phyloP scores from a whole-genome alignment of 2,329 filamentous ascomycete species.

The Claviceps lovelessii region DNA sequence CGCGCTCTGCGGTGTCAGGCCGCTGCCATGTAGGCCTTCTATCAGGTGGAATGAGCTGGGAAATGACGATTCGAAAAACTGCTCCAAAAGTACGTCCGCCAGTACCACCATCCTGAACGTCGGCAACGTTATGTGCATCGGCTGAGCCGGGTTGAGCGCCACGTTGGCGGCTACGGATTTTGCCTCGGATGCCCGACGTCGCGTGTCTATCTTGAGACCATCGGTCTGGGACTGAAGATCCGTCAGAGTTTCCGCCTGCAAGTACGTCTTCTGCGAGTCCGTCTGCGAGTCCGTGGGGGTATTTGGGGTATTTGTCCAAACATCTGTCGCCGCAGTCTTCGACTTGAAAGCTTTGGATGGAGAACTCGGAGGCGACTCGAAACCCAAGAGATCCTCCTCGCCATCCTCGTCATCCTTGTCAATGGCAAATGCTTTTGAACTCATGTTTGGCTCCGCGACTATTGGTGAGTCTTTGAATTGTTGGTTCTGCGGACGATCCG shows the following conservation, averaged over 20 bases:
- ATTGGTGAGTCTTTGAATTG: constrained; percentile 10
- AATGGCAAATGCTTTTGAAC: constrained; percentile 49
- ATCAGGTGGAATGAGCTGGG: constrained; percentile 83
- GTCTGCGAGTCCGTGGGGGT: background rate
- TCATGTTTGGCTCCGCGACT: constrained; percentile 12
- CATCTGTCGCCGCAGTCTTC: constrained; percentile 25
- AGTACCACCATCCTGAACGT: constrained; percentile 98
- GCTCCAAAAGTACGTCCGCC: constrained; percentile 85
- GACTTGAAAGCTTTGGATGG: constrained; percentile 29
- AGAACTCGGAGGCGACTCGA: constrained; percentile 31
- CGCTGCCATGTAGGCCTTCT: constrained; percentile 36
- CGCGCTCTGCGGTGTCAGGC: constrained; percentile 27
- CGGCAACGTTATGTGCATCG: constrained; percentile 86
- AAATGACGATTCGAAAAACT: constrained; percentile 95
- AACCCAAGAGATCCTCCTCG: constrained; percentile 43
- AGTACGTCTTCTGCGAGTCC: background rate
- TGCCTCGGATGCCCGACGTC: constrained; percentile 41
- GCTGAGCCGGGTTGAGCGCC: constrained; percentile 82
- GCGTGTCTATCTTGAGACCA: constrained; percentile 10
- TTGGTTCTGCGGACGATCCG: constrained; percentile 58
- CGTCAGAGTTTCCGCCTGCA: background rate
- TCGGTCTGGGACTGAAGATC: background rate
- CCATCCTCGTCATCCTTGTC: constrained; percentile 50
- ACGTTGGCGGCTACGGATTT: constrained; percentile 70
- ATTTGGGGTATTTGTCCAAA: constrained; percentile 5